Evolutionary conservation across 495 filamentous ascomycete species (phyloP), one percentile per base, ranked within the genome.

Genomic region (Penicillium pancosmium): DNA sequence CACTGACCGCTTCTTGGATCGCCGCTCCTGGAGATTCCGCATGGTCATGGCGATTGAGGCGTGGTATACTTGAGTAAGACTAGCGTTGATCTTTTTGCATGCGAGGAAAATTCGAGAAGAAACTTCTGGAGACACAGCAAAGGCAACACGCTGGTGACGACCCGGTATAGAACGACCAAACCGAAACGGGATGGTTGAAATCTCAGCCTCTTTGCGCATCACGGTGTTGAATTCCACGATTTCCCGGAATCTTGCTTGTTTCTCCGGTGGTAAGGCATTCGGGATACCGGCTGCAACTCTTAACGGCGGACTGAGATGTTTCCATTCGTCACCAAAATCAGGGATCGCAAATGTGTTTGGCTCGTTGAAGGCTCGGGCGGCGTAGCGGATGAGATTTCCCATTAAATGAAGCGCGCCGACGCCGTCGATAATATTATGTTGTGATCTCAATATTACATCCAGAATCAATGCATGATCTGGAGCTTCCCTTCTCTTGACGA

Each of bases 381-480:
- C 65, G 25, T 62, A 57, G 13, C 52, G 38, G 12, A 70, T 50
- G 11, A 70, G 57, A 36, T 62, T 71, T 31, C 67, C 56, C 54
- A 67, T 59, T 43, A 82, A 60, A n/a, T 67, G 64, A 2, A 81
- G 67, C 11, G 73, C 70, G 27, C 79, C 78, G 49, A 79, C 67
- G n/a, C 79, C 79, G 55, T 83, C 80, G 11, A 79, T 76, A 4
- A 81, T 65, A 61, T 80, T 73, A 64, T 81, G 78, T 1, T 72
- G 76, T 8, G 68, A 74, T 4, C 78, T 72, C 15, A 82, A 63
- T 15, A 83, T 69, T 23, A 82, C 21, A 35, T 76, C 73, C 12
- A 44, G 15, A 19, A 19, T n/a, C 16, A 44, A 9, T 19, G 12
- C 4, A n/a, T 44, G 41, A 3, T 44, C 16, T 16, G 13, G n/a